A percentile compares a stretch with the other conserved stretches of the same genome.
phyloP scores from a whole-genome alignment of 2,329 filamentous ascomycete species.

The Teratosphaeria viscida region DNA sequence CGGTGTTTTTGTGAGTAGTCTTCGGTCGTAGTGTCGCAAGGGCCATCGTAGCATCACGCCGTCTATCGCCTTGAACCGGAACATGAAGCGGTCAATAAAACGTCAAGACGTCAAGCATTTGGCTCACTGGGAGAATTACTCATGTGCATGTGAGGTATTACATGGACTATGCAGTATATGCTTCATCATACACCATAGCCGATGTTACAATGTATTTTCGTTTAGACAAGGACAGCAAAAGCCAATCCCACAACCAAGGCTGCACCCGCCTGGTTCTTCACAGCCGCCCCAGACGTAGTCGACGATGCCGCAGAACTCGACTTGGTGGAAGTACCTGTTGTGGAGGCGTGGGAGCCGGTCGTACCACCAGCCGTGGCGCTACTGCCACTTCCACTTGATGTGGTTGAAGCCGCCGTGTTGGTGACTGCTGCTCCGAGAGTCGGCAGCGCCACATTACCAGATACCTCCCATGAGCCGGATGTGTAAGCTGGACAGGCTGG shows the following conservation, averaged over 20 bases:
- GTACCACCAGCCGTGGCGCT: background rate
- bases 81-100: too few species aligned
- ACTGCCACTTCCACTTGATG: background rate
- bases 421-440: conserved; percentile 42
- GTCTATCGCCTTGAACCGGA: too few species aligned
- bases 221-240: background rate
- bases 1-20: too few species aligned
- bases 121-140: too few species aligned
- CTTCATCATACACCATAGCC: background rate
- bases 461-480: conserved; percentile 58
- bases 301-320: background rate
- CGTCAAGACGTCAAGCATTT: too few species aligned
- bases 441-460: conserved; percentile 60
- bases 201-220: background rate
- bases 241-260: background rate
- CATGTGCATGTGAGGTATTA: too few species aligned
- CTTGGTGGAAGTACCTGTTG: background rate
- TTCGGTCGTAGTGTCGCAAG: too few species aligned
- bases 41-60: too few species aligned
- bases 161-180: too few species aligned
- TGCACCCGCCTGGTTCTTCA: background rate
- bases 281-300: background rate
- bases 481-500: conserved; percentile 63
- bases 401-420: background rate
- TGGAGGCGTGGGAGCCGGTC: background rate